Base-by-base conservation (phyloP, 495 filamentous ascomycete genomes). In the Penicillium tannophilum region DNA sequence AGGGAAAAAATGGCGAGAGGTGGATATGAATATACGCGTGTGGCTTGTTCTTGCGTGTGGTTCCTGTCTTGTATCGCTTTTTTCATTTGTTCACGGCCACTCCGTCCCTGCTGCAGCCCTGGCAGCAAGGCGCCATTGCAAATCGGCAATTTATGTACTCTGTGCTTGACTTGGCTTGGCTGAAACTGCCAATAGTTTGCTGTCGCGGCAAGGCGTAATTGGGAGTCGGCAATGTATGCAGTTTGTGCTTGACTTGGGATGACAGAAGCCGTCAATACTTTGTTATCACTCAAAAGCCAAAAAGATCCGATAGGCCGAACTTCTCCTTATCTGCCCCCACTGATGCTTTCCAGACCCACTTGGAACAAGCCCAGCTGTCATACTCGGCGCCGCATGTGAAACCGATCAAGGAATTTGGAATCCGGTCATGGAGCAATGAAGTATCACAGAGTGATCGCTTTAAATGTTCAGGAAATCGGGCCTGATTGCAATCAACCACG, bases 341-440 rank as follows among this genome's bases (percentile, higher is more conserved):
- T 56, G 26, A 46, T 46, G 10, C 28, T 26, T 39, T 36, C 44
- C 28, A 39, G 43, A 56, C 54, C 53, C 43, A 35, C 42, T 48
- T 56, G 19, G 28, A 48, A 48, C 50, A 47, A 54, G 19, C 30
- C 43, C 49, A 47, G 56, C 44, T 16, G 44, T 59, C 56, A 59
- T 59, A 53, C 47, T 59, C 30, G 30, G 49, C 36, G 53, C 31
- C 28, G 39, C 50, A 45, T 33, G 55, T 51, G 55, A 23, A 35
- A 42, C 41, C 4, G 54, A 42, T 12, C 33, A 12, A 3, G 6
- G 28, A 28, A 28, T 28, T 3, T 28, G 6, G 28, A 28, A 28
- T 28, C 28, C 4, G 28, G 31, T 35, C 26, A 46, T 6, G 12
- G 24, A 36, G 3, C 3, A 36, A 36, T 36, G 33, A 36, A 11